These are phyloP conservation scores for Falciphora oryzae DNA, from an alignment of 2,329 filamentous ascomycete genomes.

Conservation along the genomic window DNA sequence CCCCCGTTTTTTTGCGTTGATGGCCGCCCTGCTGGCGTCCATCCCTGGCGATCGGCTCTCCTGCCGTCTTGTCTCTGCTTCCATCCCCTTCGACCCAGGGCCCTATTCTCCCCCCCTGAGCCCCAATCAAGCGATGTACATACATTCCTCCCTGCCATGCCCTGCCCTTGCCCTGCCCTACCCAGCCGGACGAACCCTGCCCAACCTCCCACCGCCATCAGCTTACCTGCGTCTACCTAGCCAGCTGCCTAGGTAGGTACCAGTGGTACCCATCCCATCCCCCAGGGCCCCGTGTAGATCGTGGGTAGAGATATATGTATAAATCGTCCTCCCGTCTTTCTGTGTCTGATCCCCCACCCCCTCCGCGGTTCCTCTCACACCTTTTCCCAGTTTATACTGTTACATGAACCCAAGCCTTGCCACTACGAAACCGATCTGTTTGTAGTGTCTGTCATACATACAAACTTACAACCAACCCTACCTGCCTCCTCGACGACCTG, in stretches of 20 bases:
- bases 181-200: neutral
- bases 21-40: neutral
- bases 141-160: neutral
- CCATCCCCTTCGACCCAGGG: neutral
- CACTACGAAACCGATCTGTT: neutral
- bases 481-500: neutral
- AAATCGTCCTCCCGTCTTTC: slow-evolving; percentile 12
- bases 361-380: neutral
- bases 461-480: neutral
- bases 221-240: neutral
- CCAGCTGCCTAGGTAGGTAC: neutral
- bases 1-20: neutral
- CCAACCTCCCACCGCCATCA: neutral
- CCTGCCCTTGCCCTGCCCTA: neutral
- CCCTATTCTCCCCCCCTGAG: neutral
- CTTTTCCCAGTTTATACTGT: slow-evolving; percentile 1
- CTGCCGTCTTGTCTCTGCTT: neutral
- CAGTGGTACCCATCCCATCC: neutral
- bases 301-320: slow-evolving; percentile 6
- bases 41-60: neutral
- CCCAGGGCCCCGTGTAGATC: neutral
- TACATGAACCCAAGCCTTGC: neutral
- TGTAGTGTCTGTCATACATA: neutral
- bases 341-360: slow-evolving; percentile 10
- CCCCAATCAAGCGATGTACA: no score